These are phyloP conservation scores for Candida pini DNA, from an alignment of 805 yeast genomes.

Conservation along the genomic window DNA sequence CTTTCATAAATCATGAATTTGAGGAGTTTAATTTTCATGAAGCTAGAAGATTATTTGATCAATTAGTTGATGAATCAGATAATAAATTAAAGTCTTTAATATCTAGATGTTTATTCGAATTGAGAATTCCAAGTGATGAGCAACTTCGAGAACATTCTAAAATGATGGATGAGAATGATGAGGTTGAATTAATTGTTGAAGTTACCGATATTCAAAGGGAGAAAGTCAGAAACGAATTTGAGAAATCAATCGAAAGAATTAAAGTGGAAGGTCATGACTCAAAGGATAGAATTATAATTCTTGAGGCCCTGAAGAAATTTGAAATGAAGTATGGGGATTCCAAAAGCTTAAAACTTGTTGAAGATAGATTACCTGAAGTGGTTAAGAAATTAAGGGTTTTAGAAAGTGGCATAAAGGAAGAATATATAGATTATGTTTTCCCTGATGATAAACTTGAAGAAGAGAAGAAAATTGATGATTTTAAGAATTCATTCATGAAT, in stretches of 20 bases:
- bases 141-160: constrained; percentile 37
- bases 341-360: constrained; percentile 31
- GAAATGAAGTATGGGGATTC: constrained; percentile 57
- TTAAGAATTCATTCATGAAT: constrained; percentile 8
- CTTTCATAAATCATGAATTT: constrained; percentile 52
- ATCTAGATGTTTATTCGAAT: constrained; percentile 64
- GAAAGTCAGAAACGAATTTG: constrained; percentile 52
- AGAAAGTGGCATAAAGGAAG: constrained; percentile 45
- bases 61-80: constrained; percentile 29
- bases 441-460: constrained; percentile 49
- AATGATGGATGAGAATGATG: constrained; percentile 25
- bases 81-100: constrained; percentile 48
- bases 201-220: constrained; percentile 38
- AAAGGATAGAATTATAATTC: constrained; percentile 44
- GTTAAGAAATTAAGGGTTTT: constrained; percentile 37
- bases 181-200: constrained; percentile 45
- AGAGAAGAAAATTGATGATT: constrained; percentile 8
- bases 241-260: constrained; percentile 43
- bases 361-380: constrained; percentile 47
- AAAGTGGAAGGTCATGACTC: constrained; percentile 31
- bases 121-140: constrained; percentile 51
- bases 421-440: constrained; percentile 55
- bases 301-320: constrained; percentile 60
- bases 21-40: constrained; percentile 52
- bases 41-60: constrained; percentile 48